Percentiles rank a stretch among this genome's conserved stretches.
These are phyloP conservation scores for Globisporangium alternatum DNA, from an alignment of 352 stramenopile genomes.

Conservation along the genomic window DNA sequence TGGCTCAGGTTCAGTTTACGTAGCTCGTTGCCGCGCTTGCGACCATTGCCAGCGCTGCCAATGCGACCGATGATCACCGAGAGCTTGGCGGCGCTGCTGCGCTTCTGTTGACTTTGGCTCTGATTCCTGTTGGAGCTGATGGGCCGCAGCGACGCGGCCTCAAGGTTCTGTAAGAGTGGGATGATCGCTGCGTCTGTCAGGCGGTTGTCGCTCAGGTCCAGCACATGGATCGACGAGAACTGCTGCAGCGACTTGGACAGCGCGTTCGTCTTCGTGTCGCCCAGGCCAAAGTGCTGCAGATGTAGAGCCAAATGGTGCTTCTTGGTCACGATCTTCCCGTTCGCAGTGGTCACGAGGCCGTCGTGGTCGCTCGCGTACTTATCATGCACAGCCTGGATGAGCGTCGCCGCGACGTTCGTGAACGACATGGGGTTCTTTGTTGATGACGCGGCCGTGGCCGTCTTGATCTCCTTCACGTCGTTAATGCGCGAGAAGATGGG, in stretches of 20 bases:
- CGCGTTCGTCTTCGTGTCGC: conserved; percentile 54
- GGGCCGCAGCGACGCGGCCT: conserved; percentile 14
- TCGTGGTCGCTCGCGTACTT: conserved; percentile 24
- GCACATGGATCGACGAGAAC: conserved; percentile 58
- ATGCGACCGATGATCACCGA: conserved; percentile 10
- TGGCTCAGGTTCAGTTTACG: conserved; percentile 67
- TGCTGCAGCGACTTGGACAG: conserved; percentile 49
- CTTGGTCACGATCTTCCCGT: conserved; percentile 28
- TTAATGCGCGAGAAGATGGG: conserved; percentile 73
- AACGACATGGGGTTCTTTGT: conserved; percentile 26
- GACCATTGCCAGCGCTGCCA: neutral
- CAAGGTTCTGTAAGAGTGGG: conserved; percentile 49
- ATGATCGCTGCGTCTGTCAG: conserved; percentile 67
- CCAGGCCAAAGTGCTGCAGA: conserved; percentile 71
- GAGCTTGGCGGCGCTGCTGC: neutral
- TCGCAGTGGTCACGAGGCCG: conserved; percentile 21
- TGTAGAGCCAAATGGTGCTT: conserved; percentile 49
- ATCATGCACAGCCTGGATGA: conserved; percentile 35
- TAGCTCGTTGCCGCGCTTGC: conserved; percentile 32
- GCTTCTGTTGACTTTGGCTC: neutral
- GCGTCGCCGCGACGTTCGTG: conserved; percentile 31
- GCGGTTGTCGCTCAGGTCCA: conserved; percentile 68
- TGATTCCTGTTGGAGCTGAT: neutral
- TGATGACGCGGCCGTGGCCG: neutral
- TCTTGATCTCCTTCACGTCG: conserved; percentile 23